A percentile compares a stretch with the other conserved stretches of the same genome.
Evolutionary conservation across 2,329 filamentous ascomycete species (phyloP).

Genomic region (Akanthomyces dipterigenus): DNA sequence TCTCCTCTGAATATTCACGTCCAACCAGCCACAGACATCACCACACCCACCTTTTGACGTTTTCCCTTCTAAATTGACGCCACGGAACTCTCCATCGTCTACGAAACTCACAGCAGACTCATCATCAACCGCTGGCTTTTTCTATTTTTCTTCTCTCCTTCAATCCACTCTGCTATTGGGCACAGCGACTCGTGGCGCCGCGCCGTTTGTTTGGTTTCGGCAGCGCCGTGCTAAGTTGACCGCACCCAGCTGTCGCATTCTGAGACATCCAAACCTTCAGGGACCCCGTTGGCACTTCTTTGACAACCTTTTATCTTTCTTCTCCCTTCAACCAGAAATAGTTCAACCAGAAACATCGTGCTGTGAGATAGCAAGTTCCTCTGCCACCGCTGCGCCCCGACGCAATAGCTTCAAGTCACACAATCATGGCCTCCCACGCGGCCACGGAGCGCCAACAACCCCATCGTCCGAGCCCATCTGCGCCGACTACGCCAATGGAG

Average conservation of each 20-base stretch:
- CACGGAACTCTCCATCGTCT: not conserved
- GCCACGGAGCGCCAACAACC: not conserved
- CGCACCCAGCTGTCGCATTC: not conserved
- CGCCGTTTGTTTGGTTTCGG: constrained; percentile 6
- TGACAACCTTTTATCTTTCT: not conserved
- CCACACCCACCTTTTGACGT: not conserved
- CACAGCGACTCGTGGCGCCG: not conserved
- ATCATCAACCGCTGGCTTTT: not conserved
- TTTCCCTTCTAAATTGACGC: not conserved
- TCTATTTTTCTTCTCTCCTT: not conserved
- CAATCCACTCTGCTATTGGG: not conserved
- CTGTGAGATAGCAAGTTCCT: not conserved
- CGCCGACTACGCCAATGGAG: constrained; percentile 9
- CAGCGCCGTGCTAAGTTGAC: not conserved
- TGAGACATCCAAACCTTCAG: constrained; percentile 5
- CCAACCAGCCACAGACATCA: not conserved
- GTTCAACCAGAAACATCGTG: not conserved
- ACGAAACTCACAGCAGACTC: not conserved
- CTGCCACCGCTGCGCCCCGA: not conserved
- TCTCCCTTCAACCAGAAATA: not conserved
- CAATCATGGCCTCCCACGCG: constrained; percentile 4
- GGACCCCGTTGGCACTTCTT: not conserved
- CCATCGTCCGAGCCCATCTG: not conserved
- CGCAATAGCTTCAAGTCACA: not conserved
- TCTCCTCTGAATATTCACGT: not conserved